Base-by-base conservation (phyloP, 805 yeast genomes). In the Torulaspora indica region DNA sequence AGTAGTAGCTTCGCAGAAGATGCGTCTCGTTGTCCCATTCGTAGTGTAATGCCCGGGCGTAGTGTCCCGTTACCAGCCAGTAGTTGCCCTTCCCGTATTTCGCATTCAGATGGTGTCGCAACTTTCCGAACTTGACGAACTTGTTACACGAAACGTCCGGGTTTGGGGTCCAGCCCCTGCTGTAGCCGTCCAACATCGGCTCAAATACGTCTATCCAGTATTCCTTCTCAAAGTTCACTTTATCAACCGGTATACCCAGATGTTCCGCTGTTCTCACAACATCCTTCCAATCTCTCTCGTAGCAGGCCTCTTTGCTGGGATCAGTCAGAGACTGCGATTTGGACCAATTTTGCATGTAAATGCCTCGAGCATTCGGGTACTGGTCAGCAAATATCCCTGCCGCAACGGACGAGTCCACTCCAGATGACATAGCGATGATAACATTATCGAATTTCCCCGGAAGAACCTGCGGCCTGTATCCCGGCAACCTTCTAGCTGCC, bases 271-370 rank as follows among this genome's bases (percentile, higher is more conserved):
- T 83, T 35, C 63, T 61, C 55, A 78, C 77, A 1, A 88, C 97
- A 46, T 85, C 93, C 47, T 77, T 78, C 96, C 96, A 88, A 55
- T 91, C 98, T 12, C 76, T 71, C 53, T 93, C 98, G 4, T 85
- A 77, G 60, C 98, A 90, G 3, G 56, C 49, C 17, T 55, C 60
- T 44, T 75, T 71, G 4, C 80, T 74, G 0, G 76, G 70, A 56
- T 63, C 52, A 14, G 45, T 50, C 9, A 48, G 9, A 10, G 60
- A 48, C 35, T 55, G 56, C 9, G 56, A 42, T 41, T 74, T 74
- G 1, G 79, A 72, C 97, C 97, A 93, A 67, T 93, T 93, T 32
- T 88, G 85, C 98, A 93, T 93, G 65, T 85, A 91, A 1, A 93
- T 73, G 0, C 97, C 98, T 35, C 73, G 65, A 2, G 85, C 93